Conservation (phyloP, 1,284 basidiomycete species). For the Microbotryum violaceum region DNA sequence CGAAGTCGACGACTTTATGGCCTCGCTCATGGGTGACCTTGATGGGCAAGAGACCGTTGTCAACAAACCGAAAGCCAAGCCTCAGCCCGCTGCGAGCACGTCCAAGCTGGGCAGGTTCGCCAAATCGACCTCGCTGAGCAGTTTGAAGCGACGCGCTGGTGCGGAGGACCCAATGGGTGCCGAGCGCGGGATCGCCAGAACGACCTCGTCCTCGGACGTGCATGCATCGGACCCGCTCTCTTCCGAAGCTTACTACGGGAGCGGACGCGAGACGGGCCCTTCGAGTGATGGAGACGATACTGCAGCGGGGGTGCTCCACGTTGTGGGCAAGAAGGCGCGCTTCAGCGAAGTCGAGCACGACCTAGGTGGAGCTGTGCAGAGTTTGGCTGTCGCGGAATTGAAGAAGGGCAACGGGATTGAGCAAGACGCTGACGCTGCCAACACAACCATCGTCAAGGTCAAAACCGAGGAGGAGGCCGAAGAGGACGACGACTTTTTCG, state of each 20-base stretch:
- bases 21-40: slow-evolving; percentile 60
- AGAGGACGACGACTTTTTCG: slow-evolving; percentile 38
- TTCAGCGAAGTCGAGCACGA: slow-evolving; percentile 15
- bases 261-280: background rate
- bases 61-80: background rate
- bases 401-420: slow-evolving; percentile 3
- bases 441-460: background rate
- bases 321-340: slow-evolving; percentile 17
- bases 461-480: slow-evolving; percentile 16
- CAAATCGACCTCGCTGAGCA: background rate
- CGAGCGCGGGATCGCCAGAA: background rate
- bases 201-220: slow-evolving; percentile 9
- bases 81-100: background rate
- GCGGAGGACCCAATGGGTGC: slow-evolving; percentile 9
- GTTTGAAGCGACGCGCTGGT: slow-evolving; percentile 23
- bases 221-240: slow-evolving; percentile 4
- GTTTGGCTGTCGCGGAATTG: background rate
- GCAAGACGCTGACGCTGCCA: background rate
- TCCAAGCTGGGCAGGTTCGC: background rate
- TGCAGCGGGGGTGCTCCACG: background rate
- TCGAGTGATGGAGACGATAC: slow-evolving; percentile 22
- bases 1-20: slow-evolving; percentile 79
- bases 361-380: slow-evolving; percentile 8
- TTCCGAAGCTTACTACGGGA: slow-evolving; percentile 11
- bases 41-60: slow-evolving; percentile 43